phyloP scores from a whole-genome alignment of 2,329 filamentous ascomycete genomes.

The Lomentospora prolificans region DNA sequence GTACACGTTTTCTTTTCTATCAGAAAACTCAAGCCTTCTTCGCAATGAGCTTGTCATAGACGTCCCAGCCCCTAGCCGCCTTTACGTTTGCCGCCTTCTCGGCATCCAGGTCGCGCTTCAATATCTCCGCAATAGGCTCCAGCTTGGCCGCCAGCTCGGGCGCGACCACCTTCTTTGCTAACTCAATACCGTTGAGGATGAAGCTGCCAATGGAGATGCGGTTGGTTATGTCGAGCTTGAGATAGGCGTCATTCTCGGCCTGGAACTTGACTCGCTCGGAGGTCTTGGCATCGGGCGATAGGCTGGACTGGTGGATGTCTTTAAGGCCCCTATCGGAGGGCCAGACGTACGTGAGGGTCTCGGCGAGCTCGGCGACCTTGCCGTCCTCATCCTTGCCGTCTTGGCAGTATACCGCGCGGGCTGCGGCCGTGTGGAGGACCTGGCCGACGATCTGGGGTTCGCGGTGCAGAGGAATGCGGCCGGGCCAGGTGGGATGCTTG shows the following conservation, averaged over 20 bases:
- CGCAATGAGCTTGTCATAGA: slow-evolving; percentile 11
- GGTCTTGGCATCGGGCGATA: not conserved
- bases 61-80: slow-evolving; percentile 9
- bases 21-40: not conserved
- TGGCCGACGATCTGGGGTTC: slow-evolving; percentile 34
- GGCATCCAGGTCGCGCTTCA: slow-evolving; percentile 26
- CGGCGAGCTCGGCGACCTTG: slow-evolving; percentile 27
- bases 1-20: not conserved
- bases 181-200: slow-evolving; percentile 32
- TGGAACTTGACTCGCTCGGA: slow-evolving; percentile 16
- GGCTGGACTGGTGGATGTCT: slow-evolving; percentile 26
- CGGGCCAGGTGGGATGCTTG: not conserved
- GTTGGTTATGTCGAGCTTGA: slow-evolving; percentile 24
- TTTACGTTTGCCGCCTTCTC: slow-evolving; percentile 11
- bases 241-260: slow-evolving; percentile 22
- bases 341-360: slow-evolving; percentile 29
- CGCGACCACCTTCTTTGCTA: slow-evolving; percentile 32
- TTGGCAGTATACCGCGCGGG: slow-evolving; percentile 24
- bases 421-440: slow-evolving; percentile 32
- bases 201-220: slow-evolving; percentile 22
- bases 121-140: slow-evolving; percentile 25
- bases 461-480: slow-evolving; percentile 20
- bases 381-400: slow-evolving; percentile 20
- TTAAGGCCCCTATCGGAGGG: slow-evolving; percentile 25
- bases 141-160: slow-evolving; percentile 27